Percentiles rank a stretch among this genome's conserved stretches.
Conservation (phyloP, 1,139 yeast genomes). For the Kodamaea derodonti region DNA sequence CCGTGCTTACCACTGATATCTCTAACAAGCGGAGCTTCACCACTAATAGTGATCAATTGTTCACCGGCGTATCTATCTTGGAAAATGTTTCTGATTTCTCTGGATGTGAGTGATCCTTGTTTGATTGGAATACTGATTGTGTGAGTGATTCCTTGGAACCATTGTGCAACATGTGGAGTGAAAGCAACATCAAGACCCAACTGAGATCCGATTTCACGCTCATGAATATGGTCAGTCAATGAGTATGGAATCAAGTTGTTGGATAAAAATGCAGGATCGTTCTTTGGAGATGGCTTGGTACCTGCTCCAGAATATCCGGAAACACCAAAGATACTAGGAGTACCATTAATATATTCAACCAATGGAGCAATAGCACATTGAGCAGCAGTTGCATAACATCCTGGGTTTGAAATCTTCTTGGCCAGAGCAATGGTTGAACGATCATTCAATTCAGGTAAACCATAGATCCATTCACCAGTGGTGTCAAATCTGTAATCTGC, state of each 20-base stretch:
- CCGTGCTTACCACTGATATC: conserved; percentile 95
- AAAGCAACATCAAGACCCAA: conserved; percentile 80
- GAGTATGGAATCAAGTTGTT: conserved; percentile 94
- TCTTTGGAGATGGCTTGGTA: conserved; percentile 95
- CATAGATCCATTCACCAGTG: conserved; percentile 86
- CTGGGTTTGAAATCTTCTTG: conserved; percentile 89
- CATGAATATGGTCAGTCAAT: conserved; percentile 94
- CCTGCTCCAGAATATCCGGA: conserved; percentile 99
- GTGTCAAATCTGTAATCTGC: conserved; percentile 95
- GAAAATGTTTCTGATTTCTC: conserved; percentile 81
- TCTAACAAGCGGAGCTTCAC: conserved; percentile 88
- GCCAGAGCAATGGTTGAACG: conserved; percentile 69
- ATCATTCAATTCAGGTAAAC: conserved; percentile 78
- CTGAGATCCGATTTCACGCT: conserved; percentile 81
- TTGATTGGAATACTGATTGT: conserved; percentile 88
- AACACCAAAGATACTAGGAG: conserved; percentile 88
- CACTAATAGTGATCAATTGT: conserved; percentile 75
- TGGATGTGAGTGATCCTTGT: conserved; percentile 62
- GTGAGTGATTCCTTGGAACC: conserved; percentile 98
- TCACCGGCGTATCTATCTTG: conserved; percentile 89
- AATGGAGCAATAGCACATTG: conserved; percentile 91
- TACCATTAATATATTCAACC: conserved; percentile 55
- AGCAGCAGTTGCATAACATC: conserved; percentile 98
- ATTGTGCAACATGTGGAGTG: conserved; percentile 96
- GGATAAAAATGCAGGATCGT: conserved; percentile 67